Base-by-base conservation (phyloP, 163 green algal species). In the Scenedesmus sp. region DNA sequence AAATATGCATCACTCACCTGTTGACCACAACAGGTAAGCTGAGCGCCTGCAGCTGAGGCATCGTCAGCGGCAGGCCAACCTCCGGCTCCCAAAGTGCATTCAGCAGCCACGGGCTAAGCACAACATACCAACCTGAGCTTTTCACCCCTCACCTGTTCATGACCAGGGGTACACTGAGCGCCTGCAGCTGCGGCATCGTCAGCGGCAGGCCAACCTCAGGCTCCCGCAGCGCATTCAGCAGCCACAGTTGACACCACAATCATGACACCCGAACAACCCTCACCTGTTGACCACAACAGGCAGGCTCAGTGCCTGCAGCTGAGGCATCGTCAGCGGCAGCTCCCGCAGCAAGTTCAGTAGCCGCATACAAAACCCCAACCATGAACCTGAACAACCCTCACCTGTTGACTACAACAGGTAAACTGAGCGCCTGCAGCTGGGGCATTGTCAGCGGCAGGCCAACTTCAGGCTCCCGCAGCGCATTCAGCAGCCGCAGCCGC, bases 401-500 rank as follows among this genome's bases (percentile, higher is more conserved):
- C 95, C 93, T 94, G 5, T 91, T 84, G 20, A 98, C 94, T 13
- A 98, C 90, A 8, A 95, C 95, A 0, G 94, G 88, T 74, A 97
- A 67, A 0, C 93, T 95, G 2, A 98, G 83, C 4, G 93, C 94
- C 88, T 97, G 92, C 85, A 98, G 94, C 94, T 99, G 97, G 8
- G 85, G 77, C 88, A 95, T 91, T 0, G 95, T 97, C 57, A 97
- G 91, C 0, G 95, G 94, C 85, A 96, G 79, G 5, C 94, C 95
- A 5, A 96, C 92, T 76, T 74, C 82, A 13, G 94, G 93, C 23
- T 97, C 95, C 4, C 96, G 89, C 84, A 99, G 89, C 1, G 94
- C 95, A 76, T 98, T 98, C 4, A 99, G 90, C 66, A 99, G 90
- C 46, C 98, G 93, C 88, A 99, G 95, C 85, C 92, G 91, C 13